Conservation (phyloP, 495 filamentous ascomycete species). For the Choiromyces venosus region DNA sequence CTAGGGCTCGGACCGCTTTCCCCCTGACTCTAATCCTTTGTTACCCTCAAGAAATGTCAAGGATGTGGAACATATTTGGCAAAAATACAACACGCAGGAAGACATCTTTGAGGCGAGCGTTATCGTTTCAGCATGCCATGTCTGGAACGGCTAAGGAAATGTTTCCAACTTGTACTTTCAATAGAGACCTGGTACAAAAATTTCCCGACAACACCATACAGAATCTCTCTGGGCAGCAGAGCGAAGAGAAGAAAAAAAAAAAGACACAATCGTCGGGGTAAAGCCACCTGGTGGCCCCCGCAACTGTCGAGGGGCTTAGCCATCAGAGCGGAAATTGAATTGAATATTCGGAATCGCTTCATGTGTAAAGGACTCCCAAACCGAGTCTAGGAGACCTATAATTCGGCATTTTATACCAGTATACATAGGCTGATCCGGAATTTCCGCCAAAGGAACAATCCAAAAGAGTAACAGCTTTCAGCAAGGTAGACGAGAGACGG, state of each 20-base stretch:
- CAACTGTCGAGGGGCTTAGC: conserved; percentile 5
- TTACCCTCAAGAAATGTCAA: conserved; percentile 1
- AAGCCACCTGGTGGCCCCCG: conserved; percentile 9
- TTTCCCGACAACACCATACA: background rate
- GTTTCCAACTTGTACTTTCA: background rate
- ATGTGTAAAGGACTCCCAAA: conserved; percentile 3
- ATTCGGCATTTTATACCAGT: conserved; percentile 5
- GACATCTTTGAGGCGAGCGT: conserved; percentile 8
- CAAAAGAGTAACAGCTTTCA: background rate
- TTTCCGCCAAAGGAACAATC: conserved; percentile 1
- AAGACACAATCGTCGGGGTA: background rate
- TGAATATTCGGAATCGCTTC: conserved; percentile 12
- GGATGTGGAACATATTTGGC: conserved; percentile 7
- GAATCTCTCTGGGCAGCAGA: background rate
- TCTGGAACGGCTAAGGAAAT: background rate
- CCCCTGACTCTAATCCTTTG: conserved; percentile 4
- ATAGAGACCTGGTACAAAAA: background rate
- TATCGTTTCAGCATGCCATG: conserved; percentile 8
- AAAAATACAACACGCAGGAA: conserved; percentile 12
- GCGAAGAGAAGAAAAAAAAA: no score
- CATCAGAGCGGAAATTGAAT: conserved; percentile 10
- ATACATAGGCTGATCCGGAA: conserved; percentile 12
- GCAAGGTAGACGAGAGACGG: conserved; percentile 19
- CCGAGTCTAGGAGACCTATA: conserved; percentile 11
- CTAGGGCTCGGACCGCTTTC: conserved; percentile 18